These are phyloP conservation scores for Pharnaceum exiguum DNA, from an alignment of 148 eudicot species.

Conservation along the genomic window DNA sequence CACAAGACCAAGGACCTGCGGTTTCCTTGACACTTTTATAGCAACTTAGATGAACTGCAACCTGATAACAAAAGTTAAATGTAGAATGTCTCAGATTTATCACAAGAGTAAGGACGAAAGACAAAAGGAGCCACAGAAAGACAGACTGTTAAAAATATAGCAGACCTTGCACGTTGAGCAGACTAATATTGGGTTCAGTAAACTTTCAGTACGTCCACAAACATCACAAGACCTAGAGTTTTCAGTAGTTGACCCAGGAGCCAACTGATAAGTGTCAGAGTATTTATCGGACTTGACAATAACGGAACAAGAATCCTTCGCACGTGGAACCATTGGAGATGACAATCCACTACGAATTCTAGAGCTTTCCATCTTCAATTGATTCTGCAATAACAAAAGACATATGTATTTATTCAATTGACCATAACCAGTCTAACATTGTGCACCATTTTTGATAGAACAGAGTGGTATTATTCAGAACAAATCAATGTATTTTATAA, in stretches of 20 bases:
- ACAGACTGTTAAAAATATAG: neutral
- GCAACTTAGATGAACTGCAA: constrained; percentile 87
- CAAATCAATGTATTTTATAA: constrained; percentile 21
- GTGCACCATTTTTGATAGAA: too few species aligned
- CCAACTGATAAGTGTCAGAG: constrained; percentile 37
- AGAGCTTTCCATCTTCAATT: constrained; percentile 37
- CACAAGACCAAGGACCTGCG: constrained; percentile 94
- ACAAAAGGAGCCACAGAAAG: neutral
- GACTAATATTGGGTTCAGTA: constrained; percentile 67
- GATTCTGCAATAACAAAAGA: constrained; percentile 28
- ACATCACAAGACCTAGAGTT: constrained; percentile 67
- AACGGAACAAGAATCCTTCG: constrained; percentile 56
- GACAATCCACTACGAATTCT: constrained; percentile 42
- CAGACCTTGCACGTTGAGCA: constrained; percentile 91
- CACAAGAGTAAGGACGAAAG: neutral
- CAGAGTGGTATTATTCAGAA: neutral
- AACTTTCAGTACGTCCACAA: constrained; percentile 75
- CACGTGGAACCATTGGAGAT: constrained; percentile 43
- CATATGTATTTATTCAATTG: neutral
- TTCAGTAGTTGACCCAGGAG: constrained; percentile 45
- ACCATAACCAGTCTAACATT: neutral
- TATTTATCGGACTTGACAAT: constrained; percentile 45
- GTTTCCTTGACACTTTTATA: constrained; percentile 75
- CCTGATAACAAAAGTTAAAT: constrained; percentile 38
- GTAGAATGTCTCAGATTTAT: constrained; percentile 4